Percentiles rank a stretch among this genome's conserved stretches.
These are phyloP conservation scores for Globisporangium paroecandrum DNA, from an alignment of 352 stramenopile species.

Conservation along the genomic window DNA sequence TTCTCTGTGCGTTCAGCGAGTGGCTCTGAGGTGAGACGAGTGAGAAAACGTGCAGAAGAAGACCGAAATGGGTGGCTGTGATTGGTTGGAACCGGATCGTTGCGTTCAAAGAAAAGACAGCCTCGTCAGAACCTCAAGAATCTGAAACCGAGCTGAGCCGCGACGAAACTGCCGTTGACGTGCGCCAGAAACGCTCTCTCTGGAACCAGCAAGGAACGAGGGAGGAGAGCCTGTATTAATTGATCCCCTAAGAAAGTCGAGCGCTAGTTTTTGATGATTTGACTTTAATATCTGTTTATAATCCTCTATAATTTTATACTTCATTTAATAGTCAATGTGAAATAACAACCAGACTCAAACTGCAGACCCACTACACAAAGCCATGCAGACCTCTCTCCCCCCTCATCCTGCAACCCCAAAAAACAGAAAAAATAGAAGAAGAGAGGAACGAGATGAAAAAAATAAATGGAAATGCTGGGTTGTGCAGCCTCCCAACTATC, in stretches of 20 bases:
- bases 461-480: too few species aligned
- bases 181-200: neutral
- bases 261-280: neutral
- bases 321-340: too few species aligned
- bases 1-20: neutral
- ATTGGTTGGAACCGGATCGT: neutral
- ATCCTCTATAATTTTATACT: too few species aligned
- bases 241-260: neutral
- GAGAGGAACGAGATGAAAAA: too few species aligned
- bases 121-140: neutral
- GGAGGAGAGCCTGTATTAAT: neutral
- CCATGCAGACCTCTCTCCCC: too few species aligned
- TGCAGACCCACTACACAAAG: too few species aligned
- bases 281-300: neutral
- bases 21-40: neutral
- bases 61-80: neutral
- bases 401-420: too few species aligned
- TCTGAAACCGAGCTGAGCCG: neutral
- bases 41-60: neutral
- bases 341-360: too few species aligned
- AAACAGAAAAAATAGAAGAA: too few species aligned
- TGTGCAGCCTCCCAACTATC: too few species aligned
- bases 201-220: neutral
- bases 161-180: neutral
- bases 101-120: neutral